Evolutionary conservation across 2,329 filamentous ascomycete species (phyloP), one percentile per base, ranked within the genome.

Genomic region (Aspergillus hortae): DNA sequence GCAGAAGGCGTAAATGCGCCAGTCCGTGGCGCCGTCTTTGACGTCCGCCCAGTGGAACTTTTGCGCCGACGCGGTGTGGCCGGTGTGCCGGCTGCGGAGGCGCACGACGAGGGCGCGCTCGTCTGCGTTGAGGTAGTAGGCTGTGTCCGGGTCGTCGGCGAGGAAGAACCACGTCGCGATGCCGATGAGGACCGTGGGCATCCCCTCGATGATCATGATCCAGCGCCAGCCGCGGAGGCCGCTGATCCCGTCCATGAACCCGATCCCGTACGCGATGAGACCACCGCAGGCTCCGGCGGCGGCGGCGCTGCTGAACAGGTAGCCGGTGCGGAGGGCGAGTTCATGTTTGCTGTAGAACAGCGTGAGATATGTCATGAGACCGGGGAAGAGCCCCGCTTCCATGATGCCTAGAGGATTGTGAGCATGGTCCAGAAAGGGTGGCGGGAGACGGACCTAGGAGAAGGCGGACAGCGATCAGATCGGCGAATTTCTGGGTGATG

Each of bases 271-370:
- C 0, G 88, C 88, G 14, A 92, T 74, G 12, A 92, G 72, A 0
- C 89, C 89, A 5, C 88, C 88, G 21, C 84, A 80, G 1, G 86
- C 88, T 2, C 88, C 88, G 0, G 87, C 86, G 3, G 89, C 74
- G 1, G 88, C 87, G 1, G 87, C 81, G 44, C 68, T 69, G 46
- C 67, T 69, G 63, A 90, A 90, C 0, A 91, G 77, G 59, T 89
- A 90, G 1, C 85, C 86, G 3, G 90, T 84, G 2, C 88, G 82
- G 40, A 90, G 71, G 4, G 86, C 87, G 1, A 90, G 79, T 68
- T 91, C 88, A 25, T 80, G 78, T 63, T 87, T 87, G 44, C 83
- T 87, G 72, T 91, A 91, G 75, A 89, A 90, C 58, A 90, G 80
- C 0, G 87, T 90, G 15, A 91, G 76, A 59, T 89, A 89, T 4